Percentiles rank a stretch among this genome's conserved stretches.
Evolutionary conservation across 441 rosid genomes (phyloP).

Genomic region (Mallotus repandus): DNA sequence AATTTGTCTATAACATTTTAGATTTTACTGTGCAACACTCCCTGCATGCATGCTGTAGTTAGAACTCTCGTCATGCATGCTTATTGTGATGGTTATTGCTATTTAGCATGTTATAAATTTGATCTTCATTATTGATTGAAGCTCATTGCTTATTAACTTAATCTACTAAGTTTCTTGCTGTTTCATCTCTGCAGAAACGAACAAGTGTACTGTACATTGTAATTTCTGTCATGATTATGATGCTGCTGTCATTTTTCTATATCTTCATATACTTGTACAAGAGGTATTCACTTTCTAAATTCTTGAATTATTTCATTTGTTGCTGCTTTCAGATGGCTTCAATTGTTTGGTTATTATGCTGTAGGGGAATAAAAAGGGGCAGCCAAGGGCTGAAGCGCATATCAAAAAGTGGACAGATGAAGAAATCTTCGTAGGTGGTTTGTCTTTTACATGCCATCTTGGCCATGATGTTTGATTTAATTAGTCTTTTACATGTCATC

Average conservation of each 20-base stretch:
- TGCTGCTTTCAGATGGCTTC: conserved; percentile 19
- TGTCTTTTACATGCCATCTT: neutral
- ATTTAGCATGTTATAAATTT: conserved; percentile 3
- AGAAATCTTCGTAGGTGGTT: conserved; percentile 38
- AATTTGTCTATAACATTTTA: neutral
- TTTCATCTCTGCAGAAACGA: conserved; percentile 53
- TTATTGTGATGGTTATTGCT: neutral
- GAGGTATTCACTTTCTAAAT: conserved; percentile 42
- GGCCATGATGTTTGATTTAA: neutral
- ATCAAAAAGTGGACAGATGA: conserved; percentile 41
- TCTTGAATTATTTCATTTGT: neutral
- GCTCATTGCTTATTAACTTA: neutral
- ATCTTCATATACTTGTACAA: conserved; percentile 62
- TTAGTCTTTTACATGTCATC: too few species aligned
- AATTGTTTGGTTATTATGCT: conserved; percentile 19
- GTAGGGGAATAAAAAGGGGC: conserved; percentile 58
- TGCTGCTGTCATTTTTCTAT: conserved; percentile 82
- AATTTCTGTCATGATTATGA: conserved; percentile 63
- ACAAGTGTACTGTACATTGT: conserved; percentile 61
- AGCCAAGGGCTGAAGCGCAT: conserved; percentile 79
- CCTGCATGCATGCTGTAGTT: neutral
- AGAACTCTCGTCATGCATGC: neutral
- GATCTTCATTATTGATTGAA: neutral
- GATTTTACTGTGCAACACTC: neutral
- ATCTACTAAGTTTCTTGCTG: neutral